Conservation (phyloP, 1,284 basidiomycete species). For the Psilocybe mexicana region DNA sequence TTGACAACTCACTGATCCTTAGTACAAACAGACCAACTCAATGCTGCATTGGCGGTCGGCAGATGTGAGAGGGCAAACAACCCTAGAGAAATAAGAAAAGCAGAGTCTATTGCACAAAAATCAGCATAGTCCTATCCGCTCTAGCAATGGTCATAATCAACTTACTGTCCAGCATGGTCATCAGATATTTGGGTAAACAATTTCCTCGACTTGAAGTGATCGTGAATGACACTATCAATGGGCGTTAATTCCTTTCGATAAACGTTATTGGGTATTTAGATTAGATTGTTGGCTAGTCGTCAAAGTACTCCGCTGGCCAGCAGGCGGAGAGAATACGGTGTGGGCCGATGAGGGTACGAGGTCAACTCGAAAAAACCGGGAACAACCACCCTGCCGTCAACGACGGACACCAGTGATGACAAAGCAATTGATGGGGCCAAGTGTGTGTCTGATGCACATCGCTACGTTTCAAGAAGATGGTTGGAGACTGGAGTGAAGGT, state of each 20-base stretch:
- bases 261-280: conserved; percentile 11
- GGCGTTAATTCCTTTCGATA: conserved; percentile 7
- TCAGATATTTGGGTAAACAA: not conserved
- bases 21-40: conserved; percentile 25
- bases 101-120: conserved; percentile 14
- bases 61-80: conserved; percentile 22
- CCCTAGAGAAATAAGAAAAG: conserved; percentile 14
- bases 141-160: not conserved
- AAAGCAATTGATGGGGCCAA: not conserved
- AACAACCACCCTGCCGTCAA: not conserved
- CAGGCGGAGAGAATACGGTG: conserved; percentile 22
- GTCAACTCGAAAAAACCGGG: conserved; percentile 25
- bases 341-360: conserved; percentile 24
- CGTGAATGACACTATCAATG: not conserved
- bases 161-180: conserved; percentile 10
- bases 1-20: conserved; percentile 25
- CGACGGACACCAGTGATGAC: not conserved
- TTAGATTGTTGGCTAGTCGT: conserved; percentile 3
- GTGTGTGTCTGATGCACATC: too few relatives aligned
- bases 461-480: too few relatives aligned
- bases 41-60: conserved; percentile 24
- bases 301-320: conserved; percentile 27
- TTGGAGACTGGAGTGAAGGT: too few relatives aligned
- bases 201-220: not conserved
- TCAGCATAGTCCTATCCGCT: not conserved